Percentiles rank a stretch among this genome's conserved stretches.
Conservation (phyloP, 2,329 filamentous ascomycete species). For the Colletotrichum sojae region DNA sequence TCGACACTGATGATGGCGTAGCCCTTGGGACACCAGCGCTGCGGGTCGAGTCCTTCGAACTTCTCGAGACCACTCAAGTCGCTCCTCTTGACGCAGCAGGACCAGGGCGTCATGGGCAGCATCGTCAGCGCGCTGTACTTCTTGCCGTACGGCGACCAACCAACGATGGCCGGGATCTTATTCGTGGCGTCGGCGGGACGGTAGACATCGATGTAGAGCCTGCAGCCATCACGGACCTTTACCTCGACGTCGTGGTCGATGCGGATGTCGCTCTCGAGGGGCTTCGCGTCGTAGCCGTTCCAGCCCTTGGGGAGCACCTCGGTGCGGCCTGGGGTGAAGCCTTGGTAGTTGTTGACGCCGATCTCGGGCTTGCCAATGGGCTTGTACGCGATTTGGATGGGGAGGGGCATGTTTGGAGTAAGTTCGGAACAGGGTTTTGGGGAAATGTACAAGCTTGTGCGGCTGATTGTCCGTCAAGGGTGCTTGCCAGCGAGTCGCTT, state of each 20-base stretch:
- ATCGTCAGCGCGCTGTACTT: slow-evolving; percentile 58
- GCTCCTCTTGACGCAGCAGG: slow-evolving; percentile 42
- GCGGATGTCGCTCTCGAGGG: slow-evolving; percentile 53
- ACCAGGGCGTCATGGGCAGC: slow-evolving; percentile 47
- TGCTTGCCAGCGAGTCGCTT: slow-evolving; percentile 7
- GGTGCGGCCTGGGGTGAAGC: slow-evolving; percentile 52
- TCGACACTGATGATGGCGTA: slow-evolving; percentile 54
- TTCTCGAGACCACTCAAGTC: slow-evolving; percentile 45
- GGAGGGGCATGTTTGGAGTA: slow-evolving; percentile 34
- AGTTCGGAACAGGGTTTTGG: not conserved
- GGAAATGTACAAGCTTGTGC: not conserved
- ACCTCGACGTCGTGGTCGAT: slow-evolving; percentile 63
- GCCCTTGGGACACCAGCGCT: slow-evolving; percentile 48
- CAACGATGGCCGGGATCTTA: slow-evolving; percentile 59
- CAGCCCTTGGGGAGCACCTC: slow-evolving; percentile 57
- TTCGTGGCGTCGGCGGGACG: slow-evolving; percentile 52
- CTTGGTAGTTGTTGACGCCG: slow-evolving; percentile 43
- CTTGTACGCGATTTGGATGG: slow-evolving; percentile 38
- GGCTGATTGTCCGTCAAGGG: not conserved
- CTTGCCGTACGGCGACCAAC: slow-evolving; percentile 64
- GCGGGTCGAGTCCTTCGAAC: slow-evolving; percentile 46
- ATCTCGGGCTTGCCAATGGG: slow-evolving; percentile 46
- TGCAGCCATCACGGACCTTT: slow-evolving; percentile 57
- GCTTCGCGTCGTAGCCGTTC: slow-evolving; percentile 52
- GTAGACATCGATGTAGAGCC: slow-evolving; percentile 61